Conservation (phyloP, 2,329 filamentous ascomycete species). For the Sporothrix inflata region DNA sequence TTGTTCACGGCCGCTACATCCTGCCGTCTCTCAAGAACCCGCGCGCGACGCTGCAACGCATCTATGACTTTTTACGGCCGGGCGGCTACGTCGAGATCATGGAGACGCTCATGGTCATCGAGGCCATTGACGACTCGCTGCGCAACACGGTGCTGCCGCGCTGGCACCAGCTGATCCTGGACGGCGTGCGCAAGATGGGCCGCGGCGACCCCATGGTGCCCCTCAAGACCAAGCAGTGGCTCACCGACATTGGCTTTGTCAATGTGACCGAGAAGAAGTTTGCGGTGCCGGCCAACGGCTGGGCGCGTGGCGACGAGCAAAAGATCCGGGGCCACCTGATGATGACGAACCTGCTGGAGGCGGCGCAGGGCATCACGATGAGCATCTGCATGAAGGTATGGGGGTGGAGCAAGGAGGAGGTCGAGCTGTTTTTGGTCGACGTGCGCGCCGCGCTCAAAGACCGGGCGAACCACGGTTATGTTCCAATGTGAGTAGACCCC, state of each 20-base stretch:
- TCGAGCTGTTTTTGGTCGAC: conserved; percentile 36
- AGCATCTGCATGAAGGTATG: conserved; percentile 36
- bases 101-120: conserved; percentile 39
- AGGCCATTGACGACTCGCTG: conserved; percentile 39
- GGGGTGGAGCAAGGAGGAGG: conserved; percentile 37
- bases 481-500: conserved; percentile 32
- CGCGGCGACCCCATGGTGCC: conserved; percentile 36
- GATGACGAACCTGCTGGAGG: conserved; percentile 38
- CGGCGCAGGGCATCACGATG: conserved; percentile 37
- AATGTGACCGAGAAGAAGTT: conserved; percentile 41
- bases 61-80: conserved; percentile 47
- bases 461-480: conserved; percentile 32
- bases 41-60: conserved; percentile 42
- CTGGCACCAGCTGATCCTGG: conserved; percentile 38
- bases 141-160: conserved; percentile 39
- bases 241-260: conserved; percentile 42
- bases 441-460: conserved; percentile 34
- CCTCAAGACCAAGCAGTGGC: conserved; percentile 36
- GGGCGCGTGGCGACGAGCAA: conserved; percentile 38
- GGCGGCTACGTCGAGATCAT: conserved; percentile 48
- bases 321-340: conserved; percentile 38
- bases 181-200: conserved; percentile 35
- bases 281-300: conserved; percentile 42
- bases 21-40: conserved; percentile 28
- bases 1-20: conserved; percentile 49